Evolutionary conservation across 345 rosid species (phyloP).

Genomic region (Eucalyptus coolabah): DNA sequence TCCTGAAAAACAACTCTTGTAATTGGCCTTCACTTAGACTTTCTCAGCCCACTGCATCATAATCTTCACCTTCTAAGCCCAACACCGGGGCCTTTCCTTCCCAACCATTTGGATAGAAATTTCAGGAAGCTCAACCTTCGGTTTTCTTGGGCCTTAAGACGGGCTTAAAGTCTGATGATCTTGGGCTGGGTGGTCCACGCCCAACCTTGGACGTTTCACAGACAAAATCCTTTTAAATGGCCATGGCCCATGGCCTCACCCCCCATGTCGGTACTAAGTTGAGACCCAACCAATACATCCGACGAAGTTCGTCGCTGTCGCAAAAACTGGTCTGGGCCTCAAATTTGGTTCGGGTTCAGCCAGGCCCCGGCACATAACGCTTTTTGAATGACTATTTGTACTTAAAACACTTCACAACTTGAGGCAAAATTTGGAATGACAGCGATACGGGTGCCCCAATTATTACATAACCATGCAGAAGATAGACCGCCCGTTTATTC

Average conservation of each 20-base stretch:
- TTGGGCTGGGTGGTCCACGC: not conserved
- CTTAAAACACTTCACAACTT: not conserved
- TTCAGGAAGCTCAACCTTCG: not conserved
- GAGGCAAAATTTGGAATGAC: not conserved
- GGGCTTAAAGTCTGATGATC: not conserved
- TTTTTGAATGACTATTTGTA: not conserved
- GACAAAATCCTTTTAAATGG: not conserved
- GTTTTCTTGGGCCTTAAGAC: not conserved
- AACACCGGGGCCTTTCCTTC: not conserved
- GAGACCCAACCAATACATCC: not conserved
- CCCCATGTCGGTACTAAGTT: not conserved
- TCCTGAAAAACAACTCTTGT: not conserved
- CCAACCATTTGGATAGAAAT: not conserved
- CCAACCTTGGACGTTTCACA: not conserved
- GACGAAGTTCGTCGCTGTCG: not conserved
- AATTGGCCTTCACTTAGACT: not conserved
- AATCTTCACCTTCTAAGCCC: not conserved
- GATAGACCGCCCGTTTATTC: not conserved
- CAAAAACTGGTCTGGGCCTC: not conserved
- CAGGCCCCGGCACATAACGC: not conserved
- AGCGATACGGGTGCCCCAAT: not conserved
- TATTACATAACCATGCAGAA: not conserved
- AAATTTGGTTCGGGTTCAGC: not conserved
- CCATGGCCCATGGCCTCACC: not conserved
- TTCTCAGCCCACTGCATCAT: not conserved